Conservation (phyloP, 2,329 filamentous ascomycete genomes). For the Hymenoscyphus infarciens region DNA sequence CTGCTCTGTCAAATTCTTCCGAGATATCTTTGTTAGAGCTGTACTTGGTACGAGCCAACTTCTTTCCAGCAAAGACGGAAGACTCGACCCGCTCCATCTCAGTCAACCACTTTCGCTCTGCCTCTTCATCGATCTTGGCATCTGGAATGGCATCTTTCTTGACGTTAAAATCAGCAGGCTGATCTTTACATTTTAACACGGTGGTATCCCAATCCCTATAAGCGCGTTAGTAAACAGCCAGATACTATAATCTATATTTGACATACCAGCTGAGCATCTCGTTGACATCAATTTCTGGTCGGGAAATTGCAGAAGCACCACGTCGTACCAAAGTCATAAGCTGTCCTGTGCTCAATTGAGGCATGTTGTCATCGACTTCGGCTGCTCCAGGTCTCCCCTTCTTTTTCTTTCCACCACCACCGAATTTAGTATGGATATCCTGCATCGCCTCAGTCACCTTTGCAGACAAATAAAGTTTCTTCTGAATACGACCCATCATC, state of each 20-base stretch:
- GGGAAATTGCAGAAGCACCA: conserved; percentile 50
- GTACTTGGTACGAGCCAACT: conserved; percentile 39
- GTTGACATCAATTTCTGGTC: conserved; percentile 49
- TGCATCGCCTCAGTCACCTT: conserved; percentile 59
- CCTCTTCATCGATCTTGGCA: conserved; percentile 40
- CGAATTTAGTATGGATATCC: conserved; percentile 44
- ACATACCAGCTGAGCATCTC: conserved; percentile 52
- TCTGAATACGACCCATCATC: conserved; percentile 52
- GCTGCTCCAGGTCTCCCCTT: conserved; percentile 23
- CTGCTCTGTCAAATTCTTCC: conserved; percentile 40
- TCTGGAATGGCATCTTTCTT: conserved; percentile 34
- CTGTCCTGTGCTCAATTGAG: conserved; percentile 48
- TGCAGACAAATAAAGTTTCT: conserved; percentile 58
- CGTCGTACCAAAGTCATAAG: conserved; percentile 52
- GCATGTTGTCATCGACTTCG: conserved; percentile 43
- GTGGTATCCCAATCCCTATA: conserved; percentile 49
- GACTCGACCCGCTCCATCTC: conserved; percentile 55
- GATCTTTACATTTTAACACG: conserved; percentile 51
- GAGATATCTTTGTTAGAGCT: conserved; percentile 35
- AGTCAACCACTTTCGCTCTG: conserved; percentile 53
- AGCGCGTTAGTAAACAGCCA: conserved; percentile 12
- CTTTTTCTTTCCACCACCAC: conserved; percentile 30
- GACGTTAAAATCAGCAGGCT: conserved; percentile 42
- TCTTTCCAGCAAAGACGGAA: conserved; percentile 54
- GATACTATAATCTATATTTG: background rate